Evolutionary conservation across 23 red algal genomes (phyloP).

Genomic region (Gracilariopsis chorda): DNA sequence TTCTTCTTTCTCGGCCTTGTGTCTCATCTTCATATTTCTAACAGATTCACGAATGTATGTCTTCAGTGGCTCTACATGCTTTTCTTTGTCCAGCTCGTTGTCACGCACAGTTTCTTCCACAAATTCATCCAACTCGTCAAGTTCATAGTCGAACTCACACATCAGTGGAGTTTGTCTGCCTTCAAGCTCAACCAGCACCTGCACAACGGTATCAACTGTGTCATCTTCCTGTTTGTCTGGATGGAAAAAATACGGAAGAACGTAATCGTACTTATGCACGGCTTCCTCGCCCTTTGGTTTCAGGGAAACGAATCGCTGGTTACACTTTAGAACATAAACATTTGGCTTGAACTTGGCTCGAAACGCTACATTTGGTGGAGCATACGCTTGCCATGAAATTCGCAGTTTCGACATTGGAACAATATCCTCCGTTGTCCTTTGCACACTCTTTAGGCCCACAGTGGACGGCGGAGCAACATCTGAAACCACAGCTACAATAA

Average conservation of each 20-base stretch:
- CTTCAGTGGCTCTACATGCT: conserved; percentile 48
- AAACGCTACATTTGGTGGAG: conserved; percentile 35
- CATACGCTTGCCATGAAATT: conserved; percentile 89
- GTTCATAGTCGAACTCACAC: conserved; percentile 94
- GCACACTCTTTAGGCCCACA: conserved; percentile 95
- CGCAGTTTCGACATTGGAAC: conserved; percentile 84
- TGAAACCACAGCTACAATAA: conserved; percentile 82
- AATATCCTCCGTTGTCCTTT: conserved; percentile 90
- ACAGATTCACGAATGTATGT: conserved; percentile 62
- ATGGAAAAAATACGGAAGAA: conserved; percentile 87
- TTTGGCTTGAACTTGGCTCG: conserved; percentile 21
- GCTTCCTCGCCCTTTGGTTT: conserved; percentile 75
- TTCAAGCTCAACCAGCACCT: conserved; percentile 73
- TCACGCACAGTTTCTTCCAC: conserved; percentile 71
- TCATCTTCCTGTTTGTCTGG: conserved; percentile 74
- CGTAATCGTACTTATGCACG: conserved; percentile 91
- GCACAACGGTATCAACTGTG: conserved; percentile 33
- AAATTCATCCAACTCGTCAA: conserved; percentile 95
- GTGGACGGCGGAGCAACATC: conserved; percentile 68
- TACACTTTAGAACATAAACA: conserved; percentile 87
- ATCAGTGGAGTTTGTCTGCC: conserved; percentile 76
- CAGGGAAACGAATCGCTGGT: conserved; percentile 73
- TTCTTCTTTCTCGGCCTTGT: conserved; percentile 62
- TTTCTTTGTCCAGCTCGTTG: conserved; percentile 74
- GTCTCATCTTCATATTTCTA: conserved; percentile 51